Conservation (phyloP, 805 yeast species). For the Candida anglica region DNA sequence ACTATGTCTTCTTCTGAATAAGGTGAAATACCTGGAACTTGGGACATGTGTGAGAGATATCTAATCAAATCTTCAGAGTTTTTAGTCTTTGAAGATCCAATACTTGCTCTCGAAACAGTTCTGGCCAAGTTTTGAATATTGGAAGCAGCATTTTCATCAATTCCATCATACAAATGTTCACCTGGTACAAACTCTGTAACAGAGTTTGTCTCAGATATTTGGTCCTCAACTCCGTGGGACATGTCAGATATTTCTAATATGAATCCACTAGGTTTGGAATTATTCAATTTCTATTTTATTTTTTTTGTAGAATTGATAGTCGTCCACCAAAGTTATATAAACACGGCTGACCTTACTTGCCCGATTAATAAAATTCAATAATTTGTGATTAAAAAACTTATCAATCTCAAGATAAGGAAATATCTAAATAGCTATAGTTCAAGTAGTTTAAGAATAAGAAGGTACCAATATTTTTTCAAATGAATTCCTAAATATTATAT, state of each 20-base stretch:
- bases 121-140: constrained; percentile 42
- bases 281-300: too few species aligned
- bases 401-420: too few species aligned
- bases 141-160: constrained; percentile 26
- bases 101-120: constrained; percentile 23
- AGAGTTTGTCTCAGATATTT: constrained; percentile 10
- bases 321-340: too few species aligned
- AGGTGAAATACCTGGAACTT: constrained; percentile 47
- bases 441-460: too few species aligned
- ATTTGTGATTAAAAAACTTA: too few species aligned
- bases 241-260: neutral
- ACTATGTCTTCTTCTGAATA: constrained; percentile 19
- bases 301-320: too few species aligned
- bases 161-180: constrained; percentile 32
- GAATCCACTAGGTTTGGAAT: neutral
- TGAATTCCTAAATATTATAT: too few species aligned
- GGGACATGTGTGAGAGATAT: constrained; percentile 48
- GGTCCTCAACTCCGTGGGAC: constrained; percentile 1
- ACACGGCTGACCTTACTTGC: too few species aligned
- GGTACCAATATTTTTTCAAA: too few species aligned
- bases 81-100: constrained; percentile 8
- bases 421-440: too few species aligned
- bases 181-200: constrained; percentile 5
- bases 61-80: constrained; percentile 23
- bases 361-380: too few species aligned